These are phyloP conservation scores for Fusarium coffeatum DNA, from an alignment of 2,329 filamentous ascomycete genomes.

Conservation along the genomic window DNA sequence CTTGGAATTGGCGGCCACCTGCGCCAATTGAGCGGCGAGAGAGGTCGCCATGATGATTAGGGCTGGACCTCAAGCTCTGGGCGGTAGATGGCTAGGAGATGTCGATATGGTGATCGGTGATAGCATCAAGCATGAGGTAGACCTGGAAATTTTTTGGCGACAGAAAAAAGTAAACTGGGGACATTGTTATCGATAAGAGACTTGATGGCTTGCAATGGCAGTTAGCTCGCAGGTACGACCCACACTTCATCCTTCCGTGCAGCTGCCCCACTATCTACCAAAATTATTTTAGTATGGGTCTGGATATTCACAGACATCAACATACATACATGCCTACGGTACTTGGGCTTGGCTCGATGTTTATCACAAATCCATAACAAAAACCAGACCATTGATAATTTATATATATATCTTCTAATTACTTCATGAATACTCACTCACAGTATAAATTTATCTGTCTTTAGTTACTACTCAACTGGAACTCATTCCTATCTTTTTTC, in stretches of 20 bases:
- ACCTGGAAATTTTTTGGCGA: conserved; percentile 49
- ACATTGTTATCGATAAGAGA: conserved; percentile 51
- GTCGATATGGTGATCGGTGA: conserved; percentile 35
- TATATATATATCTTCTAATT: not conserved
- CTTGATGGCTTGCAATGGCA: not conserved
- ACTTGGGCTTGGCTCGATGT: not conserved
- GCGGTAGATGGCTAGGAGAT: conserved; percentile 38
- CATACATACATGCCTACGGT: not conserved
- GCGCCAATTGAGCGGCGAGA: conserved; percentile 92
- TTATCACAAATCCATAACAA: not conserved
- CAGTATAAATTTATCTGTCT: not conserved
- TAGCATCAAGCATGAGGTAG: conserved; percentile 40
- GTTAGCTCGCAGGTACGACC: not conserved
- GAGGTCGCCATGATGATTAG: conserved; percentile 76
- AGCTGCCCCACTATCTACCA: not conserved
- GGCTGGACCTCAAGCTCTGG: conserved; percentile 43
- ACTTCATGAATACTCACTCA: not conserved
- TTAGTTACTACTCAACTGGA: not conserved
- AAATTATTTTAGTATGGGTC: not conserved
- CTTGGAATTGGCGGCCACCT: conserved; percentile 89
- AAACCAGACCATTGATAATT: not conserved
- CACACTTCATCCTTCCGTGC: not conserved
- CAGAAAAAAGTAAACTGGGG: conserved; percentile 37
- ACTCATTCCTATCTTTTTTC: not conserved
- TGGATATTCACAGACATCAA: not conserved